Evolutionary conservation across 352 stramenopile genomes (phyloP).

Genomic region (Phytophthora hibernalis): DNA sequence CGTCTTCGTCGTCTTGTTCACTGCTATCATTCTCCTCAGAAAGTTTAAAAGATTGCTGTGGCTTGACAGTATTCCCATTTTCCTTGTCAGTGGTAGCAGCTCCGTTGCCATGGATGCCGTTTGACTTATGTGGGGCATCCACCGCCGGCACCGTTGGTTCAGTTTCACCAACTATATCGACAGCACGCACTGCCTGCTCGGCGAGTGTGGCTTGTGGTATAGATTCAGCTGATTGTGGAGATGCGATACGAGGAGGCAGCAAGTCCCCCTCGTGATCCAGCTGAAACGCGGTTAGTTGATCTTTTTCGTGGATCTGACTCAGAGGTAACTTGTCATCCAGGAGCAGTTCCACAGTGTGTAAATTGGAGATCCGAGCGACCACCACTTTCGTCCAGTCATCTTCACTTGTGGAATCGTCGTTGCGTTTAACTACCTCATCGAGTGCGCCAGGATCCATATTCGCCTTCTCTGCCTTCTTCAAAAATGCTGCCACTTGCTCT

Average conservation of each 20-base stretch:
- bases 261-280: slow-evolving; percentile 51
- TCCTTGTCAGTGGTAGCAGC: background rate
- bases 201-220: background rate
- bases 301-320: slow-evolving; percentile 80
- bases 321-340: slow-evolving; percentile 69
- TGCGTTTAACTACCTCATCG: slow-evolving; percentile 6
- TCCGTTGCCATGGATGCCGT: slow-evolving; percentile 2
- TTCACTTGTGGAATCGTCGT: slow-evolving; percentile 1
- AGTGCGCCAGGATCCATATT: background rate
- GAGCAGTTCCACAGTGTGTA: slow-evolving; percentile 72
- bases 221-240: background rate
- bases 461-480: slow-evolving; percentile 36
- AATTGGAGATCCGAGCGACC: slow-evolving; percentile 61
- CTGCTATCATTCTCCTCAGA: slow-evolving; percentile 10
- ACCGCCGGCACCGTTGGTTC: background rate
- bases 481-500: slow-evolving; percentile 56
- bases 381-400: slow-evolving; percentile 47
- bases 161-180: background rate
- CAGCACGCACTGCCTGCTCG: slow-evolving; percentile 5
- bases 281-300: slow-evolving; percentile 78
- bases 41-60: background rate
- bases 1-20: slow-evolving; percentile 35
- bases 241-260: slow-evolving; percentile 15
- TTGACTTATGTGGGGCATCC: background rate
- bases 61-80: background rate